These are phyloP conservation scores for Asterophora parasitica DNA, from an alignment of 768 basidiomycete genomes.

Conservation along the genomic window DNA sequence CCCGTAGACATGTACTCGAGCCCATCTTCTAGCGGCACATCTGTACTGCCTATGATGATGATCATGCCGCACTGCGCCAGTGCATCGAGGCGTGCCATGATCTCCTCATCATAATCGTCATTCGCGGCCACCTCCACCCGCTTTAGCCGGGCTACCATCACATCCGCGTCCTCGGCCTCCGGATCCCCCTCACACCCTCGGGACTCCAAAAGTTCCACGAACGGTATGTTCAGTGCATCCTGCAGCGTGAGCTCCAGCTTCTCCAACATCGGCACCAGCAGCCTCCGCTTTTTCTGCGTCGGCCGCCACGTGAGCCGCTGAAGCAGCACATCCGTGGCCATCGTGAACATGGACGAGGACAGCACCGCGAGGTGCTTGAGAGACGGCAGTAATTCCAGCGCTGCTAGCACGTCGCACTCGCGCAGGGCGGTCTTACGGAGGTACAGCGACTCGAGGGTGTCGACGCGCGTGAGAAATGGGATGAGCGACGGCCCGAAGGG, in stretches of 20 bases:
- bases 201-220: conserved; percentile 33
- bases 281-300: conserved; percentile 9
- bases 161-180: neutral
- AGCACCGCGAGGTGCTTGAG: conserved; percentile 32
- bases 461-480: conserved; percentile 29
- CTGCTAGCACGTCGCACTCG: conserved; percentile 30
- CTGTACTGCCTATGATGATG: conserved; percentile 12
- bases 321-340: conserved; percentile 30
- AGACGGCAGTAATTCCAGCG: conserved; percentile 27
- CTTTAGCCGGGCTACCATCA: conserved; percentile 9
- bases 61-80: conserved; percentile 18
- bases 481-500: conserved; percentile 28
- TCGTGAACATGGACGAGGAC: conserved; percentile 22
- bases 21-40: conserved; percentile 14
- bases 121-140: conserved; percentile 12
- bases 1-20: conserved; percentile 13
- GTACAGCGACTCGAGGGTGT: conserved; percentile 30
- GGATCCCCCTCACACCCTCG: conserved; percentile 13
- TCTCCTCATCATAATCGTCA: conserved; percentile 15
- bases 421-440: conserved; percentile 33
- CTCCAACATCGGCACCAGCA: conserved; percentile 29
- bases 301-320: conserved; percentile 32
- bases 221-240: conserved; percentile 25
- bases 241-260: conserved; percentile 35
- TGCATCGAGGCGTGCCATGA: conserved; percentile 15